phyloP scores from a whole-genome alignment of 2,329 filamentous ascomycete species.

The Clathrospora elynae region DNA sequence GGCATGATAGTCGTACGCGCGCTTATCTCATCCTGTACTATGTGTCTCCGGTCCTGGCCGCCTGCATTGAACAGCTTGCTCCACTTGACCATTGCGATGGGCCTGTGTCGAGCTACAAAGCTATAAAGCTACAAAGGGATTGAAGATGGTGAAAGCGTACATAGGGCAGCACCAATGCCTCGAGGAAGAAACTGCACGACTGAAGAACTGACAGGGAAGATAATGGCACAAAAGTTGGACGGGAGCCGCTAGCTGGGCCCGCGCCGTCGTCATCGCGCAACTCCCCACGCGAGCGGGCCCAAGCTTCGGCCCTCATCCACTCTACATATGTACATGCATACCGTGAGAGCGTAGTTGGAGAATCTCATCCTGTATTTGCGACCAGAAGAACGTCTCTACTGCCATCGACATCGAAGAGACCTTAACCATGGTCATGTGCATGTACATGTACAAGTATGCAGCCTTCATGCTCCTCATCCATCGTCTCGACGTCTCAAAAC shows the following conservation, averaged over 20 bases:
- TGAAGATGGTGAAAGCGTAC: background rate
- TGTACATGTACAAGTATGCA: conserved; percentile 28
- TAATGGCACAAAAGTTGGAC: conserved; percentile 28
- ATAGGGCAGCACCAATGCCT: background rate
- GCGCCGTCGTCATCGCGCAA: conserved; percentile 23
- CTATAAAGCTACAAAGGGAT: background rate
- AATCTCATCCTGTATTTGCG: too few relatives aligned
- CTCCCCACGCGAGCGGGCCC: conserved; percentile 14
- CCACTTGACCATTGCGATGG: conserved; percentile 48
- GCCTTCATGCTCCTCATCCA: conserved; percentile 23
- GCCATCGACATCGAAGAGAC: too few relatives aligned
- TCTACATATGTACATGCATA: too few relatives aligned
- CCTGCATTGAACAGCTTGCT: conserved; percentile 44
- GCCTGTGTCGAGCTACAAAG: conserved; percentile 2
- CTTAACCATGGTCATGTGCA: too few relatives aligned
- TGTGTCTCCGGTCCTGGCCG: conserved; percentile 47
- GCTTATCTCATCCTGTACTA: conserved; percentile 51
- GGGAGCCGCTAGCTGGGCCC: conserved; percentile 10
- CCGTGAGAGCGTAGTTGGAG: too few relatives aligned
- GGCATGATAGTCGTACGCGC: conserved; percentile 37
- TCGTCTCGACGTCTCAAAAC: conserved; percentile 30
- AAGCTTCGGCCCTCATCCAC: conserved; percentile 11
- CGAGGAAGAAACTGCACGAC: too few relatives aligned
- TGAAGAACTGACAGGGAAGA: too few relatives aligned
- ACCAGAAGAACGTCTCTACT: too few relatives aligned